These are phyloP conservation scores for Osmanthus fragrans DNA, from an alignment of 257 asterid species.

Conservation along the genomic window DNA sequence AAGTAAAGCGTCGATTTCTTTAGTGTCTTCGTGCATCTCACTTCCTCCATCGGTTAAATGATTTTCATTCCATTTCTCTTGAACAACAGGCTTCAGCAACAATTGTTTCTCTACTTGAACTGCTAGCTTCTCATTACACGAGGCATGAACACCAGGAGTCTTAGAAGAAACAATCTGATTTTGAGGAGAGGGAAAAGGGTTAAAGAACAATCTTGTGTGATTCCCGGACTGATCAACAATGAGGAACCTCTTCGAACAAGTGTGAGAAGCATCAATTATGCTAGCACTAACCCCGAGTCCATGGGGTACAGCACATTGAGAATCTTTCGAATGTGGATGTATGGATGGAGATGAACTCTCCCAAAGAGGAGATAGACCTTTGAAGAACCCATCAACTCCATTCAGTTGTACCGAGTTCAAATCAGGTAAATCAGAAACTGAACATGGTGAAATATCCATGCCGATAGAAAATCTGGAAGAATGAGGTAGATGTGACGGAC, in stretches of 20 bases:
- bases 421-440: constrained; percentile 34
- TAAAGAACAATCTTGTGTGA: constrained; percentile 51
- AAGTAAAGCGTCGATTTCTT: constrained; percentile 71
- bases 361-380: constrained; percentile 23
- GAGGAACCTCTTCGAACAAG: constrained; percentile 52
- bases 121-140: constrained; percentile 25
- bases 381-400: constrained; percentile 32
- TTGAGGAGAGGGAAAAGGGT: constrained; percentile 40
- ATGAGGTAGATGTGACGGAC: constrained; percentile 32
- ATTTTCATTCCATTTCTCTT: constrained; percentile 44
- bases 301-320: constrained; percentile 26
- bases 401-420: constrained; percentile 28
- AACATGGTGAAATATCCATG: constrained; percentile 33
- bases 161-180: constrained; percentile 30
- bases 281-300: constrained; percentile 34
- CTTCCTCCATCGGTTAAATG: constrained; percentile 41
- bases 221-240: constrained; percentile 65
- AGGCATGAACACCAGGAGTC: constrained; percentile 23
- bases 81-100: constrained; percentile 25
- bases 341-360: constrained; percentile 27
- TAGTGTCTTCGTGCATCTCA: constrained; percentile 58
- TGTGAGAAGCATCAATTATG: constrained; percentile 28
- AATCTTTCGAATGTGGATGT: constrained; percentile 24
- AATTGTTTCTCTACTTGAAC: constrained; percentile 27
- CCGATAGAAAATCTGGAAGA: constrained; percentile 28